Percentiles rank a stretch among this genome's conserved stretches.
These are phyloP conservation scores for Lasiosphaeria miniovina DNA, from an alignment of 495 filamentous ascomycete genomes.

Conservation along the genomic window DNA sequence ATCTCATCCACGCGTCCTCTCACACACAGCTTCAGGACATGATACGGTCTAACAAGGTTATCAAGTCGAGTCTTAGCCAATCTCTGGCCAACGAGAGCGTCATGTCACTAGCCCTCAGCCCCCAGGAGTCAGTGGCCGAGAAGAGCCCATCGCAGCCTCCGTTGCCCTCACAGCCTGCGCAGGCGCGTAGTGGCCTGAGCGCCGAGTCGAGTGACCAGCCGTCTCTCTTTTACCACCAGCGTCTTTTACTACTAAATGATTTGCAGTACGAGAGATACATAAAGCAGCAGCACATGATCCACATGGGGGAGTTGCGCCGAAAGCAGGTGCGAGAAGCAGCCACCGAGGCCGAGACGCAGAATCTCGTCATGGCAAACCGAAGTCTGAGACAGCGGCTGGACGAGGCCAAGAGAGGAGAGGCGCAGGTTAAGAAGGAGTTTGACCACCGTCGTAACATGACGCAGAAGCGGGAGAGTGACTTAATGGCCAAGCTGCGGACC, in stretches of 20 bases:
- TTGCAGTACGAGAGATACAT: constrained; percentile 74
- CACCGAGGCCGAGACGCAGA: constrained; percentile 71
- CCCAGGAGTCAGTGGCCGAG: constrained; percentile 38
- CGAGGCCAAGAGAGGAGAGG: constrained; percentile 61
- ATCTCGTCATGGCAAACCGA: constrained; percentile 68
- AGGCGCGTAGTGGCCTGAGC: constrained; percentile 1
- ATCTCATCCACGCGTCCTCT: constrained; percentile 40
- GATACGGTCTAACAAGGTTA: constrained; percentile 49
- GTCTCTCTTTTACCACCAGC: constrained; percentile 60
- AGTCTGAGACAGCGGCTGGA: constrained; percentile 64
- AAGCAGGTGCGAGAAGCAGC: constrained; percentile 66
- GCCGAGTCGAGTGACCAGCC: constrained; percentile 39
- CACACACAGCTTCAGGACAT: constrained; percentile 53
- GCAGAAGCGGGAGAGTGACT: constrained; percentile 68
- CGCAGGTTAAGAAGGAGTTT: constrained; percentile 62
- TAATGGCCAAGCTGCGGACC: constrained; percentile 55
- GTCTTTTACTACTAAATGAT: constrained; percentile 66
- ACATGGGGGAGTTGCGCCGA: constrained; percentile 68
- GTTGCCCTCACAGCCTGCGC: constrained; percentile 12
- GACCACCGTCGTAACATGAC: constrained; percentile 60
- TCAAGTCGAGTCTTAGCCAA: constrained; percentile 51
- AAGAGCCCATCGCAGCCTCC: constrained; percentile 22
- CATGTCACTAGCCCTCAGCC: constrained; percentile 44
- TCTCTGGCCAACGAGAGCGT: constrained; percentile 49
- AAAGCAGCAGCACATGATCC: constrained; percentile 69